phyloP scores from a whole-genome alignment of 23 red algal genomes.

The Gracilaria caudata region DNA sequence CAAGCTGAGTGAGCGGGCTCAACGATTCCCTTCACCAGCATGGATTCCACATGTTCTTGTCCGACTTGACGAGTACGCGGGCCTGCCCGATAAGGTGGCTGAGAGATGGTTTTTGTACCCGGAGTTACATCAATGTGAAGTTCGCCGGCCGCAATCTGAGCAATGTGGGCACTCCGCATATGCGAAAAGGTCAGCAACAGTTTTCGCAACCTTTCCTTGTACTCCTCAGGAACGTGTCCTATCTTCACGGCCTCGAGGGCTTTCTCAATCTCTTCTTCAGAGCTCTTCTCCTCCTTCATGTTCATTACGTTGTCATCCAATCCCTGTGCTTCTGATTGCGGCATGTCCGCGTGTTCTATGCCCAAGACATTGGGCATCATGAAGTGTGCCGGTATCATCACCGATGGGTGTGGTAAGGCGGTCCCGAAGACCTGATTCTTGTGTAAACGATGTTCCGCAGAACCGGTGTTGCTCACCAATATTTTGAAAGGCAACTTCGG shows the following conservation, averaged over 20 bases:
- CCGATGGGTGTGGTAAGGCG: background rate
- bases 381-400: background rate
- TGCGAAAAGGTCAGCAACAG: background rate
- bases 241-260: background rate
- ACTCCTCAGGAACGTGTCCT: background rate
- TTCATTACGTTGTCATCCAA: too few relatives aligned
- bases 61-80: background rate
- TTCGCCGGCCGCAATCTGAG: conserved; percentile 7
- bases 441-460: background rate
- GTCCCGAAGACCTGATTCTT: background rate
- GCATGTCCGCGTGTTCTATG: background rate
- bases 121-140: conserved; percentile 19
- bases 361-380: background rate
- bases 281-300: background rate
- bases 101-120: background rate
- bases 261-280: background rate
- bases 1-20: conserved; percentile 18
- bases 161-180: conserved; percentile 30
- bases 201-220: background rate
- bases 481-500: background rate
- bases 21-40: conserved; percentile 22
- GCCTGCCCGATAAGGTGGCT: background rate
- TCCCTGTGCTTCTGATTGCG: too few relatives aligned
- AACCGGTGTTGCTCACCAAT: background rate
- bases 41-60: background rate